These are phyloP conservation scores for Conoideocrella luteorostrata DNA, from an alignment of 2,329 filamentous ascomycete genomes.

Conservation along the genomic window DNA sequence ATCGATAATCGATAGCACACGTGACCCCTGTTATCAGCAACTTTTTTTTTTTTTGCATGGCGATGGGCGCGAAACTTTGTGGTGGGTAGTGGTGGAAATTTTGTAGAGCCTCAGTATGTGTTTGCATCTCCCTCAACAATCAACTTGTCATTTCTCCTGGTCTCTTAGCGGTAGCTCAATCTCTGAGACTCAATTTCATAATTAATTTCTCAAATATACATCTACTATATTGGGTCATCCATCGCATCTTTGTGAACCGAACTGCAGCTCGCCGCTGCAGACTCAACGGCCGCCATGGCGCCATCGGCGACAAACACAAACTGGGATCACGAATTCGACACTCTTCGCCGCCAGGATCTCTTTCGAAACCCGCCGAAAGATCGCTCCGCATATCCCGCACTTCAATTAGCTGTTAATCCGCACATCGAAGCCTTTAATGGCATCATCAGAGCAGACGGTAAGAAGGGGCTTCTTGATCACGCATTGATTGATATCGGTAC, in stretches of 20 bases:
- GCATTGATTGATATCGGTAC: constrained; percentile 83
- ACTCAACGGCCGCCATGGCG: constrained; percentile 37
- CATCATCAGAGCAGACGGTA: constrained; percentile 67
- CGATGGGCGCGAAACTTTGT: constrained; percentile 8
- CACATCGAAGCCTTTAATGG: constrained; percentile 96
- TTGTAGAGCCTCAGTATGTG: constrained; percentile 23
- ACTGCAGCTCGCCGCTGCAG: constrained; percentile 5
- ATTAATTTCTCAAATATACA: not conserved
- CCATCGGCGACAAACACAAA: constrained; percentile 55
- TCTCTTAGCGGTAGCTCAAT: not conserved
- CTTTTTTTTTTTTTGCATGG: constrained; percentile 23
- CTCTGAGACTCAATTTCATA: not conserved
- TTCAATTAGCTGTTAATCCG: constrained; percentile 79
- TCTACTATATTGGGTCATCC: not conserved
- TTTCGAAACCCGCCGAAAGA: constrained; percentile 86
- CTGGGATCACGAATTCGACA: constrained; percentile 85
- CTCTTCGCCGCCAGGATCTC: constrained; percentile 76
- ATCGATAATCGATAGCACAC: constrained; percentile 20
- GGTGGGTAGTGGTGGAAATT: constrained; percentile 10
- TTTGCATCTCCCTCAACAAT: constrained; percentile 8
- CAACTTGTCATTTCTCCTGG: not conserved
- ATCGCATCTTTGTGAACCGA: too few species aligned
- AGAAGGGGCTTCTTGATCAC: constrained; percentile 54
- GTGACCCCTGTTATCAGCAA: constrained; percentile 19
- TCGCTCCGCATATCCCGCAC: constrained; percentile 77